Evolutionary conservation across 2,329 filamentous ascomycete genomes (phyloP), one percentile per base, ranked within the genome.

Genomic region (Colletotrichum acutatum): DNA sequence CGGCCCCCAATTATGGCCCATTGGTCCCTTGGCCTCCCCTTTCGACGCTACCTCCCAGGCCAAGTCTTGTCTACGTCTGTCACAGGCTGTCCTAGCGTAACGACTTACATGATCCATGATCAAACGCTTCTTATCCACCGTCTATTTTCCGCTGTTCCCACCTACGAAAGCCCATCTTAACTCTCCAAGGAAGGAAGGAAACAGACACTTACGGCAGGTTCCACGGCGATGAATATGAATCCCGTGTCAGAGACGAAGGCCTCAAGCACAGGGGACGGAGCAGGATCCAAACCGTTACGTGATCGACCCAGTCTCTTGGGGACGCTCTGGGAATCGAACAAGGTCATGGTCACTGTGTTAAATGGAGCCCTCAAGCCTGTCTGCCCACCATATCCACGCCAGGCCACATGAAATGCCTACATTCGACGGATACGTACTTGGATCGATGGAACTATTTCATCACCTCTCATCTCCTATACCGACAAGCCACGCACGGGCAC

Each of bases 241-340:
- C 24, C 66, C 60, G 57, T 70, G 54, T 61, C 53, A 34, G 19
- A 59, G 26, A 64, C 9, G 46, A 57, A 32, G 28, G 22, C 42
- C 66, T 72, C 70, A 65, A 30, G 70, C 49, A 69, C 54, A 70
- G 66, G 66, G 66, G 66, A 61, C 70, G 70, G 66, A 65, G 60
- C 54, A 56, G 69, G 57, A 70, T 65, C 42, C 59, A 72, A 69
- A 69, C 66, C 66, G 66, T 72, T 72, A 72, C 70, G 70, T 72
- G 70, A 70, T 70, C 34, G 70, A 72, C 70, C 70, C 70, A 72
- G 70, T 65, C 26, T 72, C 60, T 72, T 70, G 70, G 66, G 65
- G 66, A 69, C 69, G 28, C 59, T 62, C 30, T 28, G 53, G 61
- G 66, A 67, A 22, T 64, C 22, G 12, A 42, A 49, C 70, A 65